Evolutionary conservation across 1,284 basidiomycete species (phyloP).

Genomic region (Rhodofomes roseus): DNA sequence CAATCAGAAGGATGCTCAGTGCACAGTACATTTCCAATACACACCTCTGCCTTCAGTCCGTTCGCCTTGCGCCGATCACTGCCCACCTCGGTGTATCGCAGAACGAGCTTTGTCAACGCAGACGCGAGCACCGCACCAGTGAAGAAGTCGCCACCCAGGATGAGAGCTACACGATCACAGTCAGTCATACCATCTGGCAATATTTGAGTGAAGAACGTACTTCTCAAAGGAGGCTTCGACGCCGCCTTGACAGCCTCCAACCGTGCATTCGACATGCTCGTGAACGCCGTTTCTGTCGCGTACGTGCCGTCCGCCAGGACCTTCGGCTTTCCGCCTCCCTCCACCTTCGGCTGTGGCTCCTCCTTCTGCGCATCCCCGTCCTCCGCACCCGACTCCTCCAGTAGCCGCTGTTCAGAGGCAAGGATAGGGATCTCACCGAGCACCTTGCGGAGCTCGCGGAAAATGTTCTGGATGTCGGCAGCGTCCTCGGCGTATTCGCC

Average conservation of each 20-base stretch:
- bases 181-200: neutral
- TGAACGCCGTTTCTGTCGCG: slow-evolving; percentile 93
- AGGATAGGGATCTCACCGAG: slow-evolving; percentile 96
- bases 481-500: slow-evolving; percentile 86
- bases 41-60: slow-evolving; percentile 81
- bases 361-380: slow-evolving; percentile 40
- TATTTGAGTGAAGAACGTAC: slow-evolving; percentile 34
- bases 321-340: slow-evolving; percentile 45
- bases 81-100: slow-evolving; percentile 72
- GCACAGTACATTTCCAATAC: slow-evolving; percentile 11
- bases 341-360: slow-evolving; percentile 40
- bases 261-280: slow-evolving; percentile 61
- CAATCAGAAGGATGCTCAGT: neutral
- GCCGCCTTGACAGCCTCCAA: slow-evolving; percentile 84
- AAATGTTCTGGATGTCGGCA: slow-evolving; percentile 67
- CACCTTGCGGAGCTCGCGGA: slow-evolving; percentile 84
- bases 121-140: slow-evolving; percentile 89
- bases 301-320: slow-evolving; percentile 98
- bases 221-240: slow-evolving; percentile 86
- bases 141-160: slow-evolving; percentile 97
- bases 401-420: slow-evolving; percentile 80
- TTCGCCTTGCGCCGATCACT: slow-evolving; percentile 62
- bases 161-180: slow-evolving; percentile 52
- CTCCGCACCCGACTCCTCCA: slow-evolving; percentile 61
- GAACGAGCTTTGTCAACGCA: slow-evolving; percentile 88